Evolutionary conservation across 352 stramenopile genomes (phyloP), one percentile per base, ranked within the genome.

Genomic region (Phytophthora megakarya): DNA sequence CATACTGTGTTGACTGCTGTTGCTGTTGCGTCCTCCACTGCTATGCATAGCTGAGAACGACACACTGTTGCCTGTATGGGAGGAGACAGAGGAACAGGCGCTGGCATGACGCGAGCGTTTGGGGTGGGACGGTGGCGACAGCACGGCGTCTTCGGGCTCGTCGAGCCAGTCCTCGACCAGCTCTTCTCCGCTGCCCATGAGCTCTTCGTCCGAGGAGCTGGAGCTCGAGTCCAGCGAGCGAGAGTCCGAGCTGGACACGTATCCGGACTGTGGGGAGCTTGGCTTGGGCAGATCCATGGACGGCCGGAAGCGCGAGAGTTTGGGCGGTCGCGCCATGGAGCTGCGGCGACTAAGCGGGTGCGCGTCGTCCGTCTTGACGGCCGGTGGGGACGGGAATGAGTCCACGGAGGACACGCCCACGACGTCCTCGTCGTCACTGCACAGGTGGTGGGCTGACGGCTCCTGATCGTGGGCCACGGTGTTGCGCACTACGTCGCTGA

Each of bases 101-200:
- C 71, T 88, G 30, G 56, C 67, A 53, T 62, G 67, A 30, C 63
- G 64, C 19, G 48, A 37, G 30, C 62, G 71, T 44, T 74, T 74
- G 16, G 57, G 65, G 5, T 55, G 35, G 22, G 66, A 49, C 40
- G 74, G 75, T 28, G 81, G 81, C 13, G 84, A 83, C 38, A 88
- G 61, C 32, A 90, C 63, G 0, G 78, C 78, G 52, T 89, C 79
- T 22, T 90, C 75, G 0, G 78, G 77, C 30, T 91, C 84, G 66
- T 90, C 84, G 18, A 93, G 82, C 84, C 84, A 93, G 65, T 93
- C 84, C 50, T 73, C 86, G 13, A 93, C 71, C 3, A 88, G 49
- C 19, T 90, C 84, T 25, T 89, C 82, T 0, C 67, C 70, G 35
- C 65, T 78, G 53, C 61, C 61, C 4, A 67, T 40, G 5, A 78